These are phyloP conservation scores for Calvatia gigantea DNA, from an alignment of 768 basidiomycete species.

Conservation along the genomic window DNA sequence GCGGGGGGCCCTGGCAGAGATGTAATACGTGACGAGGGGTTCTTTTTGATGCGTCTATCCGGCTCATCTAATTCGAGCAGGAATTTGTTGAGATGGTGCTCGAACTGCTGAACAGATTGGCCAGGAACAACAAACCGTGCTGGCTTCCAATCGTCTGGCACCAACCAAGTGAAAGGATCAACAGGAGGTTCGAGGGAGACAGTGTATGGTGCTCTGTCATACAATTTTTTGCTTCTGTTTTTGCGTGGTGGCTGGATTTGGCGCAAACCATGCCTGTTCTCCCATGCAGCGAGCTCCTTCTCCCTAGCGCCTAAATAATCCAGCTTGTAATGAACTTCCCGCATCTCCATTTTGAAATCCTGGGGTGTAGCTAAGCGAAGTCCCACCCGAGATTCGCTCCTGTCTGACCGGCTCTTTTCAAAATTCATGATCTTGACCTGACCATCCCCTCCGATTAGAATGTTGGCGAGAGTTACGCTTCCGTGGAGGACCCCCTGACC, in stretches of 20 bases:
- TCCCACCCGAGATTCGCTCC: constrained; percentile 24
- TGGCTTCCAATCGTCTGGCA: constrained; percentile 1
- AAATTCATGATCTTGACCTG: constrained; percentile 55
- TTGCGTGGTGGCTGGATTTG: background rate
- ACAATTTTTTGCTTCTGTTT: background rate
- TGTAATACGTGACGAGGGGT: background rate
- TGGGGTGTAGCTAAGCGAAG: constrained; percentile 33
- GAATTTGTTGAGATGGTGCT: constrained; percentile 1
- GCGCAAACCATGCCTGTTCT: background rate
- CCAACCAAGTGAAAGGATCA: constrained; percentile 4
- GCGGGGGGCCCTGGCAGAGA: background rate
- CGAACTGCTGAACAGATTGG: background rate
- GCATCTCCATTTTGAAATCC: constrained; percentile 49
- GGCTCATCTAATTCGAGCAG: background rate
- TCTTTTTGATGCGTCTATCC: no score
- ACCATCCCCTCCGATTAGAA: constrained; percentile 53
- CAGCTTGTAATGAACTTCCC: constrained; percentile 54
- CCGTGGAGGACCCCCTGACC: constrained; percentile 45
- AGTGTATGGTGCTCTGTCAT: background rate
- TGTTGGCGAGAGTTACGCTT: constrained; percentile 44
- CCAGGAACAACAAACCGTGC: constrained; percentile 6
- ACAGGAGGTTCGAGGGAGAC: constrained; percentile 7
- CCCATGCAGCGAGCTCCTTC: constrained; percentile 16
- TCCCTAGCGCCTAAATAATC: constrained; percentile 30
- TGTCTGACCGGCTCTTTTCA: constrained; percentile 32